These are phyloP conservation scores for Aspergillus sp. DNA, from an alignment of 2,329 filamentous ascomycete species.

Conservation along the genomic window DNA sequence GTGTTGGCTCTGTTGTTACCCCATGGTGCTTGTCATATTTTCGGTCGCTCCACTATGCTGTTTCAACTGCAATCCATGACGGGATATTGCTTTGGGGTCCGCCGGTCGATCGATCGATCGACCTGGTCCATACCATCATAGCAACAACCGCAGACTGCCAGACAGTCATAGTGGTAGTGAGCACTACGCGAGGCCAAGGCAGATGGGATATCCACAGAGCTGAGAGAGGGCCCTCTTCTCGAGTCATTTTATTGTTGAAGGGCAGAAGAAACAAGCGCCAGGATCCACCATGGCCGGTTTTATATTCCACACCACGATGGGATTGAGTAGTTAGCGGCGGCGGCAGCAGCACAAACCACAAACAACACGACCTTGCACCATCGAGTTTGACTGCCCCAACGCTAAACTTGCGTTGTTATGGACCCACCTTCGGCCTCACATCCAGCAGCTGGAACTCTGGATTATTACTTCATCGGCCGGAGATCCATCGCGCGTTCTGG, in stretches of 20 bases:
- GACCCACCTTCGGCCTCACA: not conserved
- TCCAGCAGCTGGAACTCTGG: slow-evolving; percentile 4
- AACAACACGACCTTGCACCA: not conserved
- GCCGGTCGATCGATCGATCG: not conserved
- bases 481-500: slow-evolving; percentile 11
- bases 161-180: not conserved
- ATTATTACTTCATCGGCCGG: slow-evolving; percentile 8
- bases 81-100: not conserved
- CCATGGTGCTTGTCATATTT: not conserved
- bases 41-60: not conserved
- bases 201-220: not conserved
- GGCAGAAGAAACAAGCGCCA: not conserved
- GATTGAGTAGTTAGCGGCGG: not conserved
- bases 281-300: not conserved
- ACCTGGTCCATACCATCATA: not conserved
- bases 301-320: not conserved
- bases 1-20: not conserved
- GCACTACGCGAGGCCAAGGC: not conserved
- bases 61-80: not conserved
- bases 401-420: not conserved
- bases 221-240: not conserved
- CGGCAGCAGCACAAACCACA: not conserved
- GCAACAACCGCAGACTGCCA: not conserved
- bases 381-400: not conserved
- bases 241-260: not conserved